These are phyloP conservation scores for Parascedosporium putredinis DNA, from an alignment of 2,329 filamentous ascomycete species.

Conservation along the genomic window DNA sequence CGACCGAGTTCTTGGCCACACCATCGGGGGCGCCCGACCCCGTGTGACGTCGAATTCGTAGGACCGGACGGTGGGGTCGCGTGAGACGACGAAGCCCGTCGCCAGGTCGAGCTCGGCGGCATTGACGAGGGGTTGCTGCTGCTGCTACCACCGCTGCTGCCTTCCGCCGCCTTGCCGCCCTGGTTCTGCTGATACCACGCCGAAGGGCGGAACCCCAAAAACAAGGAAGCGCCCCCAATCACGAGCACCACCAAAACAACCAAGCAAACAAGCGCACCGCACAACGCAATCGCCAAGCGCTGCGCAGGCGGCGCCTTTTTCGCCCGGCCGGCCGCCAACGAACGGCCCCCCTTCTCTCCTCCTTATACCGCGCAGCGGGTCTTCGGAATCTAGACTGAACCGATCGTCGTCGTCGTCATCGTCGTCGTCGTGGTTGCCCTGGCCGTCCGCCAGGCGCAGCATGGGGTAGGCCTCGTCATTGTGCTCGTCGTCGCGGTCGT, in stretches of 20 bases:
- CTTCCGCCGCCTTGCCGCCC: no score
- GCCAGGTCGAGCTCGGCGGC: not conserved
- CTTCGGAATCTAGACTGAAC: constrained; percentile 1
- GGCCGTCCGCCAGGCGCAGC: not conserved
- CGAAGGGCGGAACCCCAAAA: no score
- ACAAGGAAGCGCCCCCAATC: no score
- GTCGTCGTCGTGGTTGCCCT: no score
- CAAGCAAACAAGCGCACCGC: no score
- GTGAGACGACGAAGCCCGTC: constrained; percentile 10
- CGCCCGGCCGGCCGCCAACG: not conserved
- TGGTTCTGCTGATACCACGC: no score
- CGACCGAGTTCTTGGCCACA: constrained; percentile 25
- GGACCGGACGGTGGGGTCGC: constrained; percentile 2
- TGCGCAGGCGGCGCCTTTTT: no score
- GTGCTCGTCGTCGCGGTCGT: not conserved
- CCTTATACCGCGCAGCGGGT: not conserved
- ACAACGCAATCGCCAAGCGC: no score
- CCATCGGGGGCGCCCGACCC: constrained; percentile 9
- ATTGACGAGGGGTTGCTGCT: not conserved
- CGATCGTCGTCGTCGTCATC: not conserved
- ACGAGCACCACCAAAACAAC: no score
- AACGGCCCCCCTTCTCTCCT: not conserved
- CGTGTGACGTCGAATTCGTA: constrained; percentile 11
- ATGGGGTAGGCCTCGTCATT: not conserved
- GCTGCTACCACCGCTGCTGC: not conserved